Base-by-base conservation (phyloP, 805 yeast species). In the Starmerella apicola region DNA sequence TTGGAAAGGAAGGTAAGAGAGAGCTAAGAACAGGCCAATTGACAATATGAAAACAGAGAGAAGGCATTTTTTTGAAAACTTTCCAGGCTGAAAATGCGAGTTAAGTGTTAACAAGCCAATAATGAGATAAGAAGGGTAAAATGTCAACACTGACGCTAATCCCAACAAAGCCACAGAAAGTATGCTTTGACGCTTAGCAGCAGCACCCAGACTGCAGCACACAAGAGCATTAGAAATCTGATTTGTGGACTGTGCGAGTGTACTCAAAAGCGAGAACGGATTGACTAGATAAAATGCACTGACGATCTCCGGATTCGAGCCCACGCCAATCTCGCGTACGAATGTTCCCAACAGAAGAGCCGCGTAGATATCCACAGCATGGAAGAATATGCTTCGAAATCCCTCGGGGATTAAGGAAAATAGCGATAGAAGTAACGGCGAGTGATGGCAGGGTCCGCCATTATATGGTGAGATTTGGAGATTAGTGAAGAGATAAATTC, bases 381-480 rank as follows among this genome's bases (percentile, higher is more conserved):
- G 70, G 57, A 67, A 86, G 2, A 81, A 25, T 9, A 71, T 43
- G 39, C 66, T 62, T 36, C 53, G 33, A 17, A 38, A 2, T 4
- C 7, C 3, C 9, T 16, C 26, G n/a, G 56, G 49, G 6, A 73
- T 33, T 5, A 62, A 35, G 9, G 68, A 62, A 54, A 78, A 66
- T 1, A 74, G 43, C 2, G 66, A 61, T 26, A 83, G 67, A 18
- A 88, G 52, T 16, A 85, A 55, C 3, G 95, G 95, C 3, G 94
- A 76, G 51, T 84, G 94, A 58, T 84, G 88, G 26, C 79, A 78
- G 15, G 85, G 75, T 19, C 93, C 93, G 8, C 96, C 95, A 45
- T 74, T 74, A 53, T 84, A 88, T 7, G 84, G 74, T 34, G 76
- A 68, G 37, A 80, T 64, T 17, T 66, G 67, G 50, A 76, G 70